phyloP scores from a whole-genome alignment of 108 stramenopile genomes.

The Nannochloropsis gaditana region DNA sequence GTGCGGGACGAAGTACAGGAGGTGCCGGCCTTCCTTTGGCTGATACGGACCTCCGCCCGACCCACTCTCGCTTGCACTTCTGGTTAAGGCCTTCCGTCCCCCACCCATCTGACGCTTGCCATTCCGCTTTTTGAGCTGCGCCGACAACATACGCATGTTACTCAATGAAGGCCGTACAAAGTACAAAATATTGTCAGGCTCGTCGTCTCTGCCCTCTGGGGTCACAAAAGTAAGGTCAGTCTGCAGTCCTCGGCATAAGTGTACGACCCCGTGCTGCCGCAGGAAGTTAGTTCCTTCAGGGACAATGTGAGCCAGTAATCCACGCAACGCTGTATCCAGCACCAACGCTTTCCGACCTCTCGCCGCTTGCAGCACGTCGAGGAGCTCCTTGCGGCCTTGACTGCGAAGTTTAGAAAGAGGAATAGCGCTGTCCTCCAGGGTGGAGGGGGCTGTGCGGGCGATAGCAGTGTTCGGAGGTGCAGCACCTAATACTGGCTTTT shows the following conservation, averaged over 20 bases:
- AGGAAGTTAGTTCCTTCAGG: slow-evolving; percentile 28
- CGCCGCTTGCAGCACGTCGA: not conserved
- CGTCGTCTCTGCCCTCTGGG: not conserved
- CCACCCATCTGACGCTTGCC: not conserved
- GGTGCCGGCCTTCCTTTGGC: not conserved
- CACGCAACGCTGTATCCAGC: slow-evolving; percentile 21
- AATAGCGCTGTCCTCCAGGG: slow-evolving; percentile 16
- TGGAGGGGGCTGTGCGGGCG: not conserved
- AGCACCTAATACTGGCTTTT: too few relatives aligned
- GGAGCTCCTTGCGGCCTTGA: slow-evolving; percentile 21
- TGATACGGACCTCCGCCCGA: not conserved
- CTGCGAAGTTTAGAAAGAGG: not conserved
- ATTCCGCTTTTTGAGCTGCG: slow-evolving; percentile 29
- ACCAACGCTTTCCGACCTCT: slow-evolving; percentile 28
- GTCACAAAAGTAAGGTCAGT: slow-evolving; percentile 13
- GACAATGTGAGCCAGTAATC: slow-evolving; percentile 26
- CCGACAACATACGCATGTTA: slow-evolving; percentile 27
- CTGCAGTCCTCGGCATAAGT: slow-evolving; percentile 23
- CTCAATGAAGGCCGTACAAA: slow-evolving; percentile 7
- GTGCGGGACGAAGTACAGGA: slow-evolving; percentile 55
- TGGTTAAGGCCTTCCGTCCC: not conserved
- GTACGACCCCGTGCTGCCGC: slow-evolving; percentile 27
- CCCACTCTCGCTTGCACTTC: not conserved
- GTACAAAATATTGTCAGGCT: slow-evolving; percentile 36
- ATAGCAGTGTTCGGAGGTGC: not conserved